Conservation (phyloP, 2,329 filamentous ascomycete genomes). For the Cladophialophora chaetospira region DNA sequence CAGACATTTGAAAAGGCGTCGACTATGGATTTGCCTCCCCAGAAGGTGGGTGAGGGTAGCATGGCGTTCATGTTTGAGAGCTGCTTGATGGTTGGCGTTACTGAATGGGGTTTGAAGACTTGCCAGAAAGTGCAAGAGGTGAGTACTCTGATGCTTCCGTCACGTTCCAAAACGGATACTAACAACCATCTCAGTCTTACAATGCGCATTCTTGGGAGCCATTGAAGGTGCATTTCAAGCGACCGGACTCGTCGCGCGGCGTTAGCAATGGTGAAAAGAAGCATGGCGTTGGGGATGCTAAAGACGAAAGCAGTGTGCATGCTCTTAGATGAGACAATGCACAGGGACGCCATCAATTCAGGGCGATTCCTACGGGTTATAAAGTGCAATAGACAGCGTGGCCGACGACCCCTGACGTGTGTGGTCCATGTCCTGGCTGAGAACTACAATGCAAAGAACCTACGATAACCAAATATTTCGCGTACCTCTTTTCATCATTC, state of each 20-base stretch:
- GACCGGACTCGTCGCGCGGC: conserved; percentile 49
- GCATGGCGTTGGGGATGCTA: conserved; percentile 21
- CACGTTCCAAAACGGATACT: too few relatives aligned
- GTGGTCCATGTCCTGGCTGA: not conserved
- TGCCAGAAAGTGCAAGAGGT: conserved; percentile 68
- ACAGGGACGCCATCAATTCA: not conserved
- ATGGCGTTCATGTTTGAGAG: conserved; percentile 69
- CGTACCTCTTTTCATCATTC: too few relatives aligned
- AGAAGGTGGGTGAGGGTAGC: conserved; percentile 60
- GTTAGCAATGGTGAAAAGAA: conserved; percentile 25
- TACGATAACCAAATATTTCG: too few relatives aligned
- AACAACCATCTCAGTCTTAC: conserved; percentile 54
- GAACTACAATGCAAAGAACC: too few relatives aligned
- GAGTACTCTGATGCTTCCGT: conserved; percentile 8
- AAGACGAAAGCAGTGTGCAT: conserved; percentile 29
- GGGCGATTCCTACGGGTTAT: too few relatives aligned
- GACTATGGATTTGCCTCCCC: conserved; percentile 55
- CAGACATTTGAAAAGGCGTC: conserved; percentile 59
- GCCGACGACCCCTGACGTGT: not conserved
- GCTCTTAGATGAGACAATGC: conserved; percentile 9
- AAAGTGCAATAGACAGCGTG: not conserved
- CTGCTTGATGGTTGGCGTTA: conserved; percentile 69
- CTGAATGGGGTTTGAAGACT: conserved; percentile 70
- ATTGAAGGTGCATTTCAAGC: conserved; percentile 64
- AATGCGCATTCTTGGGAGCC: conserved; percentile 79